Conservation (phyloP, 306 rosid genomes). For the Pyrus communis region DNA sequence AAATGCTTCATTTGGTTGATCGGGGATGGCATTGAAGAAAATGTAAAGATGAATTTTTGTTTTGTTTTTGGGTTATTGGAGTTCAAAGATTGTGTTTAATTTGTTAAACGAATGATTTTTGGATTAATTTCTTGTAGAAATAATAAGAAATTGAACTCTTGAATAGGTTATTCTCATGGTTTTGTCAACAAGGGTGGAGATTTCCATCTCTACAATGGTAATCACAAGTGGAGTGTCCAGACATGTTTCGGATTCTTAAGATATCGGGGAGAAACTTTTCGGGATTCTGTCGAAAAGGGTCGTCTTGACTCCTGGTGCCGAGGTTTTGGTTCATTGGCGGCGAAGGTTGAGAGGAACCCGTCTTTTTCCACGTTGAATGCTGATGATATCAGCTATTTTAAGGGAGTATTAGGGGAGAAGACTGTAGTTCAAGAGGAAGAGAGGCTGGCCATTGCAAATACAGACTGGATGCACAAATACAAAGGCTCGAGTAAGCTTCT, state of each 20-base stretch:
- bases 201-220: constrained; percentile 6
- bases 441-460: constrained; percentile 56
- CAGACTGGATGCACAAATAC: constrained; percentile 86
- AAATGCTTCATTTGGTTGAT: not conserved
- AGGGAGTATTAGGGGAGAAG: constrained; percentile 62
- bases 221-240: constrained; percentile 2
- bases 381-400: constrained; percentile 58
- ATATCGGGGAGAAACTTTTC: not conserved
- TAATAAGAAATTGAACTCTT: not conserved
- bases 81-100: not conserved
- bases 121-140: not conserved
- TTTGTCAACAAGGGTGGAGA: not conserved
- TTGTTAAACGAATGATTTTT: not conserved
- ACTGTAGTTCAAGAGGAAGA: constrained; percentile 79
- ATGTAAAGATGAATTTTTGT: too few species aligned
- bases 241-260: constrained; percentile 20
- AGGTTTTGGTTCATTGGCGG: constrained; percentile 36
- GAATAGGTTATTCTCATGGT: not conserved
- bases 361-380: constrained; percentile 52
- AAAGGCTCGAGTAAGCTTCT: constrained; percentile 77
- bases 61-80: not conserved
- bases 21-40: not conserved
- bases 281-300: constrained; percentile 14
- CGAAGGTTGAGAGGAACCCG: constrained; percentile 43
- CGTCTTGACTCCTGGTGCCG: constrained; percentile 24